phyloP scores from a whole-genome alignment of 768 basidiomycete genomes.

The Infundibulicybe gibba region DNA sequence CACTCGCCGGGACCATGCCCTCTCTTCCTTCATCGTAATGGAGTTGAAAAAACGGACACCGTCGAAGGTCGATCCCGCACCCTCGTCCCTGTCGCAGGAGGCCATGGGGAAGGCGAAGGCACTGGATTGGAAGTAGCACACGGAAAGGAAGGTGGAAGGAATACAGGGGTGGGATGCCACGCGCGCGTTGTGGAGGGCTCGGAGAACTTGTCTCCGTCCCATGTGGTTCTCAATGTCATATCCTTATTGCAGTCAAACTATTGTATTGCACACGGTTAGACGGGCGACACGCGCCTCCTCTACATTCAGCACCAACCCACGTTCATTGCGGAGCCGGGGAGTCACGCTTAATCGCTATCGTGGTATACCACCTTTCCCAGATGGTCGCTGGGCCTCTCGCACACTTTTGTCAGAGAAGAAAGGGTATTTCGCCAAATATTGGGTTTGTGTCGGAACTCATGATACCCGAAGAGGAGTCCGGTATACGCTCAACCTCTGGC shows the following conservation, averaged over 20 bases:
- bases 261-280: constrained; percentile 21
- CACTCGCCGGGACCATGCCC: too few species aligned
- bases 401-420: constrained; percentile 89
- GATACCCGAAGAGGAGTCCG: constrained; percentile 89
- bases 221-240: not conserved
- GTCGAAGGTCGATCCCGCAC: too few species aligned
- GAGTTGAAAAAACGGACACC: too few species aligned
- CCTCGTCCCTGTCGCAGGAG: too few species aligned
- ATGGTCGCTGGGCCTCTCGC: constrained; percentile 93
- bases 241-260: not conserved
- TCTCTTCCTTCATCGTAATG: too few species aligned
- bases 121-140: too few species aligned
- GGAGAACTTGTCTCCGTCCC: constrained; percentile 29
- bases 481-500: constrained; percentile 54
- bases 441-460: constrained; percentile 97
- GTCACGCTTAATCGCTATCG: constrained; percentile 92
- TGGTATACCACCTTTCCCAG: constrained; percentile 97
- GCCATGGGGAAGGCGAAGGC: too few species aligned
- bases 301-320: constrained; percentile 87
- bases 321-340: constrained; percentile 97
- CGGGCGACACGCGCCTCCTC: constrained; percentile 84
- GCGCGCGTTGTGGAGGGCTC: too few species aligned
- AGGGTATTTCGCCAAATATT: constrained; percentile 95
- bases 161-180: too few species aligned
- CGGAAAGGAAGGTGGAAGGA: too few species aligned